Base-by-base conservation (phyloP, 306 rosid genomes). In the Pyrus betulifolia region DNA sequence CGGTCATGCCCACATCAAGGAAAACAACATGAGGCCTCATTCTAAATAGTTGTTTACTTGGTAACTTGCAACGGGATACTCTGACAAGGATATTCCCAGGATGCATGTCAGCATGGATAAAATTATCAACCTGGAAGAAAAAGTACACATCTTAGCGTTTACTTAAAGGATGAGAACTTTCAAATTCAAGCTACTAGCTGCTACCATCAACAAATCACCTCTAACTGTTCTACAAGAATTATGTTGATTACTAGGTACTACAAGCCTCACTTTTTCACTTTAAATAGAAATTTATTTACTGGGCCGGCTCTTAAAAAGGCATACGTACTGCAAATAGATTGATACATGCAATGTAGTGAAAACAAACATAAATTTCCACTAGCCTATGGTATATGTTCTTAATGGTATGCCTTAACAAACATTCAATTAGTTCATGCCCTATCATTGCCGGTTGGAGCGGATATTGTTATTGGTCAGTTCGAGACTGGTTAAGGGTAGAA, bases 61-160 rank as follows among this genome's bases (percentile, higher is more conserved):
- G 80, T 12, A 78, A 54, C 75, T 84, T 88, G 70, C 79, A 57
- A 65, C 81, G 51, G 4, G 52, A 76, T 22, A 82, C 80, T 72
- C 97, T 85, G 72, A 92, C 93, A 54, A 92, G 96, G 78, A 92
- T 92, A 86, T 92, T 92, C 79, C 96, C 97, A 35, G 97, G 96
- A 79, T 92, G 97, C 93, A 92, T 87, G 82, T 92, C 97, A 63
- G 97, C 96, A 79, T 92, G 97, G 61, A 90, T 79, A 81, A 92
- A 92, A 82, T 92, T 92, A 79, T 90, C 97, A 38, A 90, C 89
- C 97, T 90, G 88, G 46, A 85, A 82, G 74, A 76, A 82, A 60
- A 72, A 9, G 71, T 23, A 27, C 12, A 28, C 3, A 38, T 71
- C 65, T 72, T 22, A 72, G 66, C 49, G 13, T 28, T 19, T 12